Conservation (phyloP, 768 basidiomycete species). For the Termitomyces sp. region DNA sequence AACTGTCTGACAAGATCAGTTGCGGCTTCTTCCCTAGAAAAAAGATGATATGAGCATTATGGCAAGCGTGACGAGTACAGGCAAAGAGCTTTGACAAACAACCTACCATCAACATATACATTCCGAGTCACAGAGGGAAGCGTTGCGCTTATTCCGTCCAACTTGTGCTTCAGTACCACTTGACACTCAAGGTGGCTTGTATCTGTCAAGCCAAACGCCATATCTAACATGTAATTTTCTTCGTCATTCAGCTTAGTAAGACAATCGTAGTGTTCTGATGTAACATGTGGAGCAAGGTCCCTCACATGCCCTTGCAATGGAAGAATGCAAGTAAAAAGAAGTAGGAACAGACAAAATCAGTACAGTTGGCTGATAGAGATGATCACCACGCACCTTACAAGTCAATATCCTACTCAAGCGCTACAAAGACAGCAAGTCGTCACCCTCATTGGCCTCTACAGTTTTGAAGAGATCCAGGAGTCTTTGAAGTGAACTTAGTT, state of each 20-base stretch:
- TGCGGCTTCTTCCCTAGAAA: neutral
- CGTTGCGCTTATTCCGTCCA: slow-evolving; percentile 79
- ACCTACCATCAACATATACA: slow-evolving; percentile 92
- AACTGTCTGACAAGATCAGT: neutral
- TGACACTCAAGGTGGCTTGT: slow-evolving; percentile 82
- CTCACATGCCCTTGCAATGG: slow-evolving; percentile 81
- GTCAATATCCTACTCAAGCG: slow-evolving; percentile 94
- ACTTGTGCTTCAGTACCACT: slow-evolving; percentile 66
- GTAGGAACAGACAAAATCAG: neutral
- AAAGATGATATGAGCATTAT: neutral
- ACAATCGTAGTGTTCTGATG: slow-evolving; percentile 74
- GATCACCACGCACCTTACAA: slow-evolving; percentile 67
- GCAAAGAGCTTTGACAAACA: neutral
- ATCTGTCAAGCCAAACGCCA: slow-evolving; percentile 95
- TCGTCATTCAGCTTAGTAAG: slow-evolving; percentile 94
- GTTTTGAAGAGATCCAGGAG: slow-evolving; percentile 70
- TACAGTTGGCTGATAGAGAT: neutral
- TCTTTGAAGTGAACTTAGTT: slow-evolving; percentile 91
- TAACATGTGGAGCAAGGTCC: slow-evolving; percentile 94
- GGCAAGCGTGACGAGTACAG: neutral
- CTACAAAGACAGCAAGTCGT: slow-evolving; percentile 80
- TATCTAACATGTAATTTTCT: slow-evolving; percentile 98
- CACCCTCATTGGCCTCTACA: slow-evolving; percentile 89
- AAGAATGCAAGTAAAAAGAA: neutral
- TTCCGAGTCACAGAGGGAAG: slow-evolving; percentile 91